These are phyloP conservation scores for Phaeolepiota aurea DNA, from an alignment of 768 basidiomycete species.

Conservation along the genomic window DNA sequence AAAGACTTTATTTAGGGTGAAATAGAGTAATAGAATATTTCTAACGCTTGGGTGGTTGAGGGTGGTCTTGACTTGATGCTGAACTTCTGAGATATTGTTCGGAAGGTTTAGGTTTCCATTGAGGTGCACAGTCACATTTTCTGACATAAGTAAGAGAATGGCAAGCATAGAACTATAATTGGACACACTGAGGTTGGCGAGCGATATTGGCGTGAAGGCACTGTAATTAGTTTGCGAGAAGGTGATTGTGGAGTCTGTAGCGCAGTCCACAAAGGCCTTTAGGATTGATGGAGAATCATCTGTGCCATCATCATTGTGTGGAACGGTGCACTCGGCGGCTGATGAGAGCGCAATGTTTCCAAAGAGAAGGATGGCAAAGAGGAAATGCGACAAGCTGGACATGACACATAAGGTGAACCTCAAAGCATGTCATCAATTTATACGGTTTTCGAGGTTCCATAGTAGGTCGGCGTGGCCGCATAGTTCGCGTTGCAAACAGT, in stretches of 20 bases:
- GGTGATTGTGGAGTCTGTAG: constrained; percentile 21
- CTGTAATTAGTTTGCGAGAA: constrained; percentile 26
- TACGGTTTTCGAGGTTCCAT: no score
- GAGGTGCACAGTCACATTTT: constrained; percentile 31
- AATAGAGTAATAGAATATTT: constrained; percentile 1
- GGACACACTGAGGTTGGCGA: constrained; percentile 20
- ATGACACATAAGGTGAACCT: no score
- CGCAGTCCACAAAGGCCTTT: constrained; percentile 25
- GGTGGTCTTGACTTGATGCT: constrained; percentile 27
- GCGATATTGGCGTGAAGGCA: constrained; percentile 25
- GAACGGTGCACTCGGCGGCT: constrained; percentile 16
- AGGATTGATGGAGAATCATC: constrained; percentile 29
- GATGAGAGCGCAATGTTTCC: no score
- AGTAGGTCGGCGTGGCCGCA: no score
- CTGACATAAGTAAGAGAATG: constrained; percentile 8
- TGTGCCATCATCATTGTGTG: constrained; percentile 14
- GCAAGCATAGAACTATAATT: not conserved
- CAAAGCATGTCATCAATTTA: no score
- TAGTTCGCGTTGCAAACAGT: no score
- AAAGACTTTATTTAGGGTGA: not conserved
- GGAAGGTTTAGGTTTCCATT: constrained; percentile 37
- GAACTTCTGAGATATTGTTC: constrained; percentile 31
- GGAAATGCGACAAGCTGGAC: no score
- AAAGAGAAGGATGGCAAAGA: no score
- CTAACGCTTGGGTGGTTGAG: constrained; percentile 27